A percentile compares a stretch with the other conserved stretches of the same genome.
These are phyloP conservation scores for Chionographis japonica DNA, from an alignment of 106 monocot species.

Conservation along the genomic window DNA sequence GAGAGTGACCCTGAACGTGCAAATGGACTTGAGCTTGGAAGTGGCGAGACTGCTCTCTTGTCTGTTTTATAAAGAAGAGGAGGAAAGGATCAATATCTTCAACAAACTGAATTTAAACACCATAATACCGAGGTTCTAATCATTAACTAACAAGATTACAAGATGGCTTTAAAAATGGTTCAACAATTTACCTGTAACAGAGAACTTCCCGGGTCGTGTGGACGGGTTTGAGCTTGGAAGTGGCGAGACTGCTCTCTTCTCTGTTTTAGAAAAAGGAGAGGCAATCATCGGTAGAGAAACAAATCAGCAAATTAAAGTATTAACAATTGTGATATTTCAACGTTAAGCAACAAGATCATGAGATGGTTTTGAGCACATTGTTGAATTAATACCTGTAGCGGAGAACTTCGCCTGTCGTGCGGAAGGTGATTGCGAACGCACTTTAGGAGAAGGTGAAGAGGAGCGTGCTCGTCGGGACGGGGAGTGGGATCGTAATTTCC, in stretches of 20 bases:
- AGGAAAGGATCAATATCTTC: neutral
- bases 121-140: no score
- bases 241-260: constrained; percentile 44
- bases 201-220: constrained; percentile 23
- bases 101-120: neutral
- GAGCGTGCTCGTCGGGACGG: constrained; percentile 43
- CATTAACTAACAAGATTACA: no score
- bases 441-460: constrained; percentile 44
- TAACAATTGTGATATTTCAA: no score
- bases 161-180: neutral
- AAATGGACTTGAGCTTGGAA: constrained; percentile 36
- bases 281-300: neutral
- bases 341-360: no score
- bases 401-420: constrained; percentile 21
- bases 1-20: constrained; percentile 59
- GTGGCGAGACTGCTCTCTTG: constrained; percentile 41
- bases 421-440: constrained; percentile 41
- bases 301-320: neutral
- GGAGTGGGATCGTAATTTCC: constrained; percentile 36
- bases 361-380: no score
- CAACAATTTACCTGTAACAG: constrained; percentile 13
- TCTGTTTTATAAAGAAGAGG: constrained; percentile 27
- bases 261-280: constrained; percentile 24
- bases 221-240: constrained; percentile 36
- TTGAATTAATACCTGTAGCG: constrained; percentile 16